Evolutionary conservation across 2,329 filamentous ascomycete genomes (phyloP), one percentile per base, ranked within the genome.

Genomic region (Colletotrichum tropicale): DNA sequence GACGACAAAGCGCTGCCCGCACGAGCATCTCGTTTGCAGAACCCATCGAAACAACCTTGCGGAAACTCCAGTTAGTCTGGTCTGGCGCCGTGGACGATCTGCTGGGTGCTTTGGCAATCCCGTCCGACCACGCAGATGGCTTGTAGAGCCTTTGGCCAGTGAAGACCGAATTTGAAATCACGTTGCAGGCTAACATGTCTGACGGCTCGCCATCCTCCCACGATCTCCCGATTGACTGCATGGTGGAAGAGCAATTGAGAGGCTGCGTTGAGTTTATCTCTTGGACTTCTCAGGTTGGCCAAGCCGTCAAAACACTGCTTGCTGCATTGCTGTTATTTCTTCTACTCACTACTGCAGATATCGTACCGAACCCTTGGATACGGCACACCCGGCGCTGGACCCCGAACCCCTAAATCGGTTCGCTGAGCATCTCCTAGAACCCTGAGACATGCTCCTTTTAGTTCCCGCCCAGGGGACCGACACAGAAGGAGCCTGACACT

Each of bases 1-100:
- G 38, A 55, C 34, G 56, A 75, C 70, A 69, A 68, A 75, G 73
- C 73, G 70, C 58, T 68, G 15, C 43, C 15, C 62, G 55, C 68
- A 72, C 69, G 34, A 34, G 56, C 70, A 43, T 73, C n/a, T 65
- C 26, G 32, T 32, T 36, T 32, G 15, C 12, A 16, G 52, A 43
- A 36, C 36, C 30, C 55, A 38, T 64, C 8, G 58, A 65, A 28
- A 73, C 32, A 38, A 16, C 34, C 28, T 30, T 36, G 16, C 24
- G 32, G 43, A 58, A 56, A 30, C 48, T 48, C 12, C 38, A 32
- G 24, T 9, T 32, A 36, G 28, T 21, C 9, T 7, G 5, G 36
- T 30, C 21, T 28, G 30, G 28, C 28, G 18, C 28, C 43, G 32
- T 48, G 38, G 28, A 24, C n/a, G 34, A 36, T 58, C 56, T 15